Percentiles rank a stretch among this genome's conserved stretches.
Evolutionary conservation across 2,329 filamentous ascomycete species (phyloP).

Genomic region (Talaromyces marneffei): DNA sequence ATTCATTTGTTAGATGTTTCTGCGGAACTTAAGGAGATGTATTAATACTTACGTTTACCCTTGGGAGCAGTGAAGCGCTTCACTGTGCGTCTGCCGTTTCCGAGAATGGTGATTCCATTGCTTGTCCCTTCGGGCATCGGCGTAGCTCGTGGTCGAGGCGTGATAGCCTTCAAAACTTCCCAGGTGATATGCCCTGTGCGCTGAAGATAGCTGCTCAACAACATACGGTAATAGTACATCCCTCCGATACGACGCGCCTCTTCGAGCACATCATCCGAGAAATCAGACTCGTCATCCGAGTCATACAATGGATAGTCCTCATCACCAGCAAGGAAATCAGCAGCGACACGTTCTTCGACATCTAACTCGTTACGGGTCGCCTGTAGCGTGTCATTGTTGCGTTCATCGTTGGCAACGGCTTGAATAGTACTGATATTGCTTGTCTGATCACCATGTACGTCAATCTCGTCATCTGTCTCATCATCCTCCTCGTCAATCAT

Average conservation of each 20-base stretch:
- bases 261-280: conserved; percentile 68
- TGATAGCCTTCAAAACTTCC: conserved; percentile 45
- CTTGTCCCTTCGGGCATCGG: conserved; percentile 32
- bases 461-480: conserved; percentile 61
- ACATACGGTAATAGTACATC: conserved; percentile 63
- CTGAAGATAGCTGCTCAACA: conserved; percentile 49
- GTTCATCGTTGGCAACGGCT: background rate
- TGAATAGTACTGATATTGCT: conserved; percentile 10
- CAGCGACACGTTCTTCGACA: conserved; percentile 75
- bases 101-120: conserved; percentile 35
- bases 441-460: conserved; percentile 7
- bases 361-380: conserved; percentile 54
- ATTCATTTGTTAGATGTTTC: background rate
- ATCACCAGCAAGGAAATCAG: conserved; percentile 51
- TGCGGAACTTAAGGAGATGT: background rate
- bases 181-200: conserved; percentile 43
- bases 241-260: conserved; percentile 72
- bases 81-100: conserved; percentile 40
- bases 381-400: conserved; percentile 43
- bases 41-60: conserved; percentile 43
- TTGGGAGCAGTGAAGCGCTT: conserved; percentile 54
- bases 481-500: conserved; percentile 68
- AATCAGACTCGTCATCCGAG: conserved; percentile 75
- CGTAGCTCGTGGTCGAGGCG: conserved; percentile 49
- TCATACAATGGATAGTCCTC: conserved; percentile 87